Conservation (phyloP, 1,139 yeast species). For the Pichia sp. region DNA sequence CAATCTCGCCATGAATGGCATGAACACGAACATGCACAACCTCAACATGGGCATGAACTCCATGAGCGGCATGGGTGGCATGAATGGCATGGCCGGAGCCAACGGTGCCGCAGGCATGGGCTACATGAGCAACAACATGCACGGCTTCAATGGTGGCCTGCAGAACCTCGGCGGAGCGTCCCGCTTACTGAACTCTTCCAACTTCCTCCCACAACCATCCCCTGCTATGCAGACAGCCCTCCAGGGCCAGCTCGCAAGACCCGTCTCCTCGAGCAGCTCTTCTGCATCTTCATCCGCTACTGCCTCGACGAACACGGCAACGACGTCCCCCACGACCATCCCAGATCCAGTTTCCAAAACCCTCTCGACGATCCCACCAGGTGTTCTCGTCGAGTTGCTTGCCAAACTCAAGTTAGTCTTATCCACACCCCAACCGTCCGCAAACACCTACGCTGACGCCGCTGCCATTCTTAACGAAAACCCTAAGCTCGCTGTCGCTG, state of each 20-base stretch:
- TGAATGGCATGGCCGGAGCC: neutral
- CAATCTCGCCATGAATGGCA: conserved; percentile 4
- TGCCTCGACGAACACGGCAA: conserved; percentile 38
- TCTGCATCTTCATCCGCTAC: conserved; percentile 14
- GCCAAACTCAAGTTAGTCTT: conserved; percentile 55
- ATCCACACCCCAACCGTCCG: conserved; percentile 46
- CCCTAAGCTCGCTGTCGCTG: conserved; percentile 58
- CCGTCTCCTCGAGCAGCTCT: neutral
- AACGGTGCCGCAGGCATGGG: too few relatives aligned
- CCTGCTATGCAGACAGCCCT: conserved; percentile 1
- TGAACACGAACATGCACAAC: conserved; percentile 3
- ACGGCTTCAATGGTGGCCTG: conserved; percentile 7
- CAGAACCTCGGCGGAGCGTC: conserved; percentile 2
- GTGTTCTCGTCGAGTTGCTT: conserved; percentile 61
- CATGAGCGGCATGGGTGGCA: neutral
- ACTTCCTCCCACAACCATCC: conserved; percentile 7
- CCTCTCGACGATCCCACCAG: conserved; percentile 61
- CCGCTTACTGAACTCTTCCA: neutral
- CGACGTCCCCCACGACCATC: conserved; percentile 25
- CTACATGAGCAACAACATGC: conserved; percentile 2
- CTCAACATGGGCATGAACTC: neutral
- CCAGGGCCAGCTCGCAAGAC: conserved; percentile 25
- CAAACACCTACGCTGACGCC: conserved; percentile 40
- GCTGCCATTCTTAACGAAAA: conserved; percentile 35
- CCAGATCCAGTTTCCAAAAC: conserved; percentile 51